Conservation (phyloP, 2,329 filamentous ascomycete genomes). For the Neofusicoccum umdonicola region DNA sequence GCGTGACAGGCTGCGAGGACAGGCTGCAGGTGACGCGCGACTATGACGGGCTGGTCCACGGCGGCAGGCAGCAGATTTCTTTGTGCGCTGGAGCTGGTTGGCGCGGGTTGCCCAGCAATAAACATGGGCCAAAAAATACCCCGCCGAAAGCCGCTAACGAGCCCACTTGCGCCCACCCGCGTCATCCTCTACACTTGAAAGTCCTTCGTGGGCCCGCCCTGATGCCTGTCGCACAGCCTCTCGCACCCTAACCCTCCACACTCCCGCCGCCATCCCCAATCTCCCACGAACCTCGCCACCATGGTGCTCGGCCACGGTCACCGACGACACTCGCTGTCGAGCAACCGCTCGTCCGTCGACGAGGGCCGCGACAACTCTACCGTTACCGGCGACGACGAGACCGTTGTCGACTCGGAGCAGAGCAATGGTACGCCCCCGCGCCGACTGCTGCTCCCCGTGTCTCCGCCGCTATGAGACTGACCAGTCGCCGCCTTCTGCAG, state of each 20-base stretch:
- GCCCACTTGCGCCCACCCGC: slow-evolving; percentile 14
- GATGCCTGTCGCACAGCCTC: slow-evolving; percentile 15
- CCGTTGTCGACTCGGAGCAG: slow-evolving; percentile 84
- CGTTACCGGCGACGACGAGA: slow-evolving; percentile 61
- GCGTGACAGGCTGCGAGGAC: neutral
- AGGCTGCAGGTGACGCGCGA: neutral
- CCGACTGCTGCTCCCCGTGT: neutral
- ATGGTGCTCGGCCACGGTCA: slow-evolving; percentile 52
- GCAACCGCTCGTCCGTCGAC: slow-evolving; percentile 43
- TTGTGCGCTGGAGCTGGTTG: slow-evolving; percentile 10
- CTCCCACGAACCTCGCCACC: slow-evolving; percentile 21
- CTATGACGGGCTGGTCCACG: neutral
- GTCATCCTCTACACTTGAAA: slow-evolving; percentile 16
- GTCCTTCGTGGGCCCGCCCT: slow-evolving; percentile 16
- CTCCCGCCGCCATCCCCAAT: neutral
- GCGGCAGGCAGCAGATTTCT: slow-evolving; percentile 2
- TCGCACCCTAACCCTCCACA: slow-evolving; percentile 11
- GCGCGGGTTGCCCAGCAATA: neutral
- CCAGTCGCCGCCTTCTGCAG: slow-evolving; percentile 45
- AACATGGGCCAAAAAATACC: slow-evolving; percentile 15
- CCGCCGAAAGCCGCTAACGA: slow-evolving; percentile 9
- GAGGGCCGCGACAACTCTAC: slow-evolving; percentile 35
- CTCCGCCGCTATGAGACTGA: neutral
- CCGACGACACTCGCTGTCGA: slow-evolving; percentile 45
- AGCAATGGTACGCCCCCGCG: slow-evolving; percentile 70